phyloP scores from a whole-genome alignment of 768 basidiomycete genomes.

The Lactarius evosmus region DNA sequence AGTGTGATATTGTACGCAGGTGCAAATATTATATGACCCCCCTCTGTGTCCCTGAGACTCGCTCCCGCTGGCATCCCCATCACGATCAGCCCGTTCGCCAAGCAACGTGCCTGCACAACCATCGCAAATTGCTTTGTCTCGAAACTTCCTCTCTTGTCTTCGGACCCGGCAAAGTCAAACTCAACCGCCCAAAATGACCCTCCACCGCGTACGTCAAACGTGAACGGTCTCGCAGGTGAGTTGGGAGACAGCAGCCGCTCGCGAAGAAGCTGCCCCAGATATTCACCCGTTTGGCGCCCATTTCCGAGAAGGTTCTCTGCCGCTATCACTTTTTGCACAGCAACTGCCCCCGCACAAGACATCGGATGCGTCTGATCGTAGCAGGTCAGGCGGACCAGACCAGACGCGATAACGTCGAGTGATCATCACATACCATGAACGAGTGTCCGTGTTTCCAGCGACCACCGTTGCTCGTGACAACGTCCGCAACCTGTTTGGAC shows the following conservation, averaged over 20 bases:
- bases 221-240: conserved; percentile 58
- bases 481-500: conserved; percentile 65
- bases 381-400: neutral
- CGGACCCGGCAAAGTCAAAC: conserved; percentile 59
- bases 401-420: neutral
- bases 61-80: conserved; percentile 76
- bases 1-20: conserved; percentile 78
- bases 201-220: conserved; percentile 78
- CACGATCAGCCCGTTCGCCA: conserved; percentile 63
- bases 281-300: conserved; percentile 54
- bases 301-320: conserved; percentile 69
- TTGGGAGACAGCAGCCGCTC: conserved; percentile 53
- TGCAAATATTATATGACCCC: conserved; percentile 70
- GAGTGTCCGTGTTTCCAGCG: conserved; percentile 85
- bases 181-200: conserved; percentile 85
- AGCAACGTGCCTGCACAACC: conserved; percentile 63
- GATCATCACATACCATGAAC: conserved; percentile 54
- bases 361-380: conserved; percentile 61
- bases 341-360: conserved; percentile 74
- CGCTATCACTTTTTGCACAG: conserved; percentile 71
- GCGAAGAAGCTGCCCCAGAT: conserved; percentile 53
- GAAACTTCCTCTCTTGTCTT: conserved; percentile 46
- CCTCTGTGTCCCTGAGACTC: conserved; percentile 64
- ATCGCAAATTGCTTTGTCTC: conserved; percentile 58
- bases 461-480: conserved; percentile 64